A percentile compares a stretch with the other conserved stretches of the same genome.
phyloP scores from a whole-genome alignment of 352 stramenopile genomes.

The Detonula confervacea region DNA sequence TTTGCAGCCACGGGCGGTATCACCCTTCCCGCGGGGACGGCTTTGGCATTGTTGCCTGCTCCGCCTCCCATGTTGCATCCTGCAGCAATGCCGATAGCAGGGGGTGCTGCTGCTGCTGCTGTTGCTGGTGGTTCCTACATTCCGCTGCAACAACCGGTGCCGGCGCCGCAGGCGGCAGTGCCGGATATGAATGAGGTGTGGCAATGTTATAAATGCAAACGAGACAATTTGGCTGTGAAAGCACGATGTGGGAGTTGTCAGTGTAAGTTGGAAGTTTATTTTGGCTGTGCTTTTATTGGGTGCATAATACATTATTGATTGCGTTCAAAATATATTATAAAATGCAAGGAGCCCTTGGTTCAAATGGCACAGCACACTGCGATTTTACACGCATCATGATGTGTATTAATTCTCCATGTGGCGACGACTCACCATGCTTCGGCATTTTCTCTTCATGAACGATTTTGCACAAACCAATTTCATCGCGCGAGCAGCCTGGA shows the following conservation, averaged over 20 bases:
- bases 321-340: neutral
- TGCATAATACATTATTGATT: neutral
- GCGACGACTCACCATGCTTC: too few species aligned
- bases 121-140: too few species aligned
- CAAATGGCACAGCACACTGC: too few species aligned
- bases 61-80: neutral
- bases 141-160: too few species aligned
- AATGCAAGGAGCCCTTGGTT: too few species aligned
- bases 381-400: too few species aligned
- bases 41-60: neutral
- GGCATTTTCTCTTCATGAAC: too few species aligned
- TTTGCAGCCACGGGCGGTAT: constrained; percentile 6
- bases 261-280: neutral
- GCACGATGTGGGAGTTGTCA: constrained; percentile 15
- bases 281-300: neutral
- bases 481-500: neutral
- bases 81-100: too few species aligned
- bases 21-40: neutral
- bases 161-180: too few species aligned
- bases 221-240: neutral
- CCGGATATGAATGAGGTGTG: neutral
- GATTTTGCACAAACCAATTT: neutral
- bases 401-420: too few species aligned
- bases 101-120: too few species aligned
- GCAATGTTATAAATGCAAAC: constrained; percentile 14